Evolutionary conservation across 139 green algal genomes (phyloP).

Genomic region (Deuterostichococcus epilithicus): DNA sequence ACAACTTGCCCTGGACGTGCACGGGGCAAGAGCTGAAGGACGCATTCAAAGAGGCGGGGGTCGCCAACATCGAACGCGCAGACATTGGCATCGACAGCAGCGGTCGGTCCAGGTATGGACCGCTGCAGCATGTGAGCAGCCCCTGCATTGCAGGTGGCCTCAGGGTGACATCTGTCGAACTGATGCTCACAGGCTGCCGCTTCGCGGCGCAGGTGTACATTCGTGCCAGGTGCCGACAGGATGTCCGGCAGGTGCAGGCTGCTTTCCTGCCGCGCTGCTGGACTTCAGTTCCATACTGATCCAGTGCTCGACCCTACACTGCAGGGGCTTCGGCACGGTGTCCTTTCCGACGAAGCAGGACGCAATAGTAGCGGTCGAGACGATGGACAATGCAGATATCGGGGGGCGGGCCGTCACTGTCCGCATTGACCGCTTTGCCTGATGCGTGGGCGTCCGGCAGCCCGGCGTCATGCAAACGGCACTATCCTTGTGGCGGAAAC

Average conservation of each 20-base stretch:
- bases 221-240: background rate
- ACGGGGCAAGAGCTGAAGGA: conserved; percentile 87
- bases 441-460: no score
- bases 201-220: background rate
- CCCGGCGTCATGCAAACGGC: no score
- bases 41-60: conserved; percentile 59
- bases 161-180: no score
- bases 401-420: conserved; percentile 79
- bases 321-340: conserved; percentile 86
- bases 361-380: conserved; percentile 57
- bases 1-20: conserved; percentile 88
- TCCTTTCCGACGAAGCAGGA: conserved; percentile 61
- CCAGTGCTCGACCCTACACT: background rate
- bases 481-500: no score
- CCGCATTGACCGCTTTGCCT: conserved; percentile 79
- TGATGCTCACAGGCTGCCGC: no score
- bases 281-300: background rate
- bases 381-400: conserved; percentile 80
- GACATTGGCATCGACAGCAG: conserved; percentile 78
- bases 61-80: conserved; percentile 59
- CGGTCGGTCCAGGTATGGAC: conserved; percentile 59
- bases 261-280: background rate
- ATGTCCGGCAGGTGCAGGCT: background rate
- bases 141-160: no score
- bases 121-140: background rate